Conservation (phyloP, 768 basidiomycete genomes). For the Amylocystis lapponica region DNA sequence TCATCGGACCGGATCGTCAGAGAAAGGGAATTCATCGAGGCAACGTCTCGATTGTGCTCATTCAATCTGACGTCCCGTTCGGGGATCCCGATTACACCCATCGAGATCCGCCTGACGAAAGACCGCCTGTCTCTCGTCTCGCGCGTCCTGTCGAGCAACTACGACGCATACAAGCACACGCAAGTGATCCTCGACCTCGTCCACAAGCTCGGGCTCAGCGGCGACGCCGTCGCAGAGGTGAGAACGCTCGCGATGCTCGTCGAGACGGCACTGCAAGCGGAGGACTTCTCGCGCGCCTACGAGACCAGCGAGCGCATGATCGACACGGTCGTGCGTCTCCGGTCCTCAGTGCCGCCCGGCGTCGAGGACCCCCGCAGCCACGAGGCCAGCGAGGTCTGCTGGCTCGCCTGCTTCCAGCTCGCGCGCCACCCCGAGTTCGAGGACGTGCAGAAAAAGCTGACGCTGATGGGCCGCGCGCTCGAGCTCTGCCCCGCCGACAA, state of each 20-base stretch:
- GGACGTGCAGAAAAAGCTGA: conserved; percentile 61
- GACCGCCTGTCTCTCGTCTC: conserved; percentile 86
- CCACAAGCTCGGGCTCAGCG: conserved; percentile 77
- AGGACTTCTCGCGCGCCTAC: conserved; percentile 73
- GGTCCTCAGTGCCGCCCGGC: conserved; percentile 24
- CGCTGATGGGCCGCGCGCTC: conserved; percentile 72
- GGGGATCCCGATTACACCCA: conserved; percentile 76
- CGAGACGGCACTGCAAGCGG: conserved; percentile 76
- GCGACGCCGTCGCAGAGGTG: conserved; percentile 70
- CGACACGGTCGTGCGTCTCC: conserved; percentile 47
- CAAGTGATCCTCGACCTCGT: conserved; percentile 89
- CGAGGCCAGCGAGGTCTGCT: conserved; percentile 77
- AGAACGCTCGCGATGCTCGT: conserved; percentile 87
- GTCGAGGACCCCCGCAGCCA: conserved; percentile 36
- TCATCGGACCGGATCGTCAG: conserved; percentile 52
- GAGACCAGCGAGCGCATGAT: conserved; percentile 72
- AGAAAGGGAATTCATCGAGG: conserved; percentile 94
- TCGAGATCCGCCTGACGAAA: conserved; percentile 89
- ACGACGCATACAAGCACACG: conserved; percentile 86
- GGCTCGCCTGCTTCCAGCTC: conserved; percentile 86
- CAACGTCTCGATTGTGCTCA: conserved; percentile 91
- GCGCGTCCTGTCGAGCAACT: conserved; percentile 76
- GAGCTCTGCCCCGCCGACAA: conserved; percentile 82
- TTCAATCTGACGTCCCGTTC: conserved; percentile 78
- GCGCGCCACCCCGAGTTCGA: conserved; percentile 76